phyloP scores from a whole-genome alignment of 176 grass and related monocot species.

The Bromus sterilis region DNA sequence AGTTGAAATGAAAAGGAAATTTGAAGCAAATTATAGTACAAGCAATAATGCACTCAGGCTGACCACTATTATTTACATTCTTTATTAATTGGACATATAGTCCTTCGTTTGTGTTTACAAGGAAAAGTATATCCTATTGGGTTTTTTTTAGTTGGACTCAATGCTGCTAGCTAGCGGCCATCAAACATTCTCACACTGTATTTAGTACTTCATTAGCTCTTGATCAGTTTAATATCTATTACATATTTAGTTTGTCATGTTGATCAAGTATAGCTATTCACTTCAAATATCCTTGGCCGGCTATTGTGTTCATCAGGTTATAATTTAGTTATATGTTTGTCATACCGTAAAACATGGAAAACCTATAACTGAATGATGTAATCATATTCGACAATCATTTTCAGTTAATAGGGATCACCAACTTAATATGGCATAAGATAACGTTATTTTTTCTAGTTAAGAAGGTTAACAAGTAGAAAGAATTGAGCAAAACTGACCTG shows the following conservation, averaged over 20 bases:
- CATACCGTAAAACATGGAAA: background rate
- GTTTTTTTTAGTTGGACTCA: background rate
- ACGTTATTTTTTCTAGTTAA: background rate
- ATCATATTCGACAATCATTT: background rate
- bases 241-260: background rate
- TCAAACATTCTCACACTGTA: background rate
- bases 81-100: background rate
- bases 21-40: background rate
- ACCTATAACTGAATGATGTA: background rate
- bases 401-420: background rate
- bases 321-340: background rate
- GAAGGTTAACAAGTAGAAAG: background rate
- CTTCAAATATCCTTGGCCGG: background rate
- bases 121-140: background rate
- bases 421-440: background rate
- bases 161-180: background rate
- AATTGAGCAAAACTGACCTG: background rate
- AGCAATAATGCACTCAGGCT: background rate
- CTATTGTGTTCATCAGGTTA: background rate
- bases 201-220: background rate
- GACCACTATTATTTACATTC: background rate
- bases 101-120: background rate
- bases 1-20: background rate
- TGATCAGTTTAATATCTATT: background rate
- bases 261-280: background rate